Base-by-base conservation (phyloP, 352 stramenopile genomes). In the Globisporangium abappressorium region DNA sequence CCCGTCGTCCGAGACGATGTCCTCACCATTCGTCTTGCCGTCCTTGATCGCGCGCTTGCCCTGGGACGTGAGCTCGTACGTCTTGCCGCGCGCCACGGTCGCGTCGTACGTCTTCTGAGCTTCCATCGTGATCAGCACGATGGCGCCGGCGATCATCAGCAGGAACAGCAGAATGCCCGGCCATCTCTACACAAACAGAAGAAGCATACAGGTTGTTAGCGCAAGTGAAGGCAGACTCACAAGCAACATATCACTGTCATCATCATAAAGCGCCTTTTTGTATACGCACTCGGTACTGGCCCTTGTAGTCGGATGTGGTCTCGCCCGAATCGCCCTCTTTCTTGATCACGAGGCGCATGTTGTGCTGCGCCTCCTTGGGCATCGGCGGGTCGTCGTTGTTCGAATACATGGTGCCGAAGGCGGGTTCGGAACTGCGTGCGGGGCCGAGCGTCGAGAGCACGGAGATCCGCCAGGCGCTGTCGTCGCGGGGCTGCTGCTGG, bases 1-100 rank as follows among this genome's bases (percentile, higher is more conserved):
- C 1, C 77, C 80, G 55, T 89, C 80, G 62, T 85, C 80, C 53
- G 69, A 79, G n/a, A 91, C 63, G 24, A 90, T 68, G 55, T 84
- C 73, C 54, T 57, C 64, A 18, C 8, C 12, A 24, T 64, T 59
- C 14, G 57, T 55, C 26, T 68, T 64, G 38, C 68, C 68, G 60
- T 71, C 71, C 36, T 74, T 77, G 60, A 77, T 81, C n/a, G 57
- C 11, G 36, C 57, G 64, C 51, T 70, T 53, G 18, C 58, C 56
- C 28, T 75, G 60, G 3, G 51, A 68, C 26, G 3, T 22, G 28
- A 55, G 49, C 49, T 72, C 68, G 30, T 65, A 67, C 30, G 18
- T 14, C 34, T 63, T 55, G 14, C 22, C 47, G 30, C 70, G 70
- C n/a, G 46, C 54, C 20, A 53, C 38, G 47, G 43, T 68, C 11